Conservation (phyloP, 495 filamentous ascomycete species). For the Penicillium pulvis region DNA sequence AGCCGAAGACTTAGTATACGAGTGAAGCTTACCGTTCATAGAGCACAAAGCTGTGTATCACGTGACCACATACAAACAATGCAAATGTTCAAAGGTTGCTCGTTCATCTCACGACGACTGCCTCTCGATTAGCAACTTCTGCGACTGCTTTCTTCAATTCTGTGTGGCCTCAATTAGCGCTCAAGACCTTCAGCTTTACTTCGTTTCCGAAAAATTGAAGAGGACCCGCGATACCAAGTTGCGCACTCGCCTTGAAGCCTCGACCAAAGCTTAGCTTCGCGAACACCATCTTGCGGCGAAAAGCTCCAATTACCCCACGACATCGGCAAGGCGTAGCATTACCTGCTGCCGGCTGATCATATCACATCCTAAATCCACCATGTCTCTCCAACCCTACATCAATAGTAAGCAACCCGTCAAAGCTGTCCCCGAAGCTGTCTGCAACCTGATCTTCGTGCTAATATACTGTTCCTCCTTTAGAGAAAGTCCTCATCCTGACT, state of each 20-base stretch:
- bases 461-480: constrained; percentile 43
- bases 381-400: constrained; percentile 68
- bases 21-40: neutral
- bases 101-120: constrained; percentile 6
- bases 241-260: neutral
- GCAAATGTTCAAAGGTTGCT: constrained; percentile 16
- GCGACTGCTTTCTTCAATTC: neutral
- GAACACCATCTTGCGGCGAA: neutral
- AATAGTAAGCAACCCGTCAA: constrained; percentile 58
- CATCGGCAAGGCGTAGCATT: neutral
- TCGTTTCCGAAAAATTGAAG: neutral
- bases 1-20: neutral
- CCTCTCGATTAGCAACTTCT: neutral
- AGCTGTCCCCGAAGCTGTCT: neutral
- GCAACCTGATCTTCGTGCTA: neutral
- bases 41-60: constrained; percentile 11
- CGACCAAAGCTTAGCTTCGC: neutral
- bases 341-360: neutral
- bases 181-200: neutral
- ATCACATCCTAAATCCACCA: constrained; percentile 29
- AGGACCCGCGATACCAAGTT: neutral
- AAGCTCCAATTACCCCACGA: neutral
- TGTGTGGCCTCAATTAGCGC: neutral
- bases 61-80: constrained; percentile 21
- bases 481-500: constrained; percentile 89